These are phyloP conservation scores for Actinomortierella ambigua DNA, from an alignment of 371 early-diverging fungal genomes.

Conservation along the genomic window DNA sequence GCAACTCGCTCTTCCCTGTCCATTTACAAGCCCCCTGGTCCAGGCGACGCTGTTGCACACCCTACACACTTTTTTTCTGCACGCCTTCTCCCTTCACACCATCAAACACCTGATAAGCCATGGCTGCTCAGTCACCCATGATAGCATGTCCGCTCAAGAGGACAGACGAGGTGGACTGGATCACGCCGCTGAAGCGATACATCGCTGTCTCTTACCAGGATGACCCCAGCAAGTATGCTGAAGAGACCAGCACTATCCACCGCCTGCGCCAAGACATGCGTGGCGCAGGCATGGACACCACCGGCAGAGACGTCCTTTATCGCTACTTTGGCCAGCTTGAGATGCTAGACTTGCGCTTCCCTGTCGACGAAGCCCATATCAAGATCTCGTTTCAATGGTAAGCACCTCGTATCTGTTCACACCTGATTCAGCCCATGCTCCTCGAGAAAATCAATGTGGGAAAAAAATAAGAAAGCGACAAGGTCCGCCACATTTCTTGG, in stretches of 20 bases:
- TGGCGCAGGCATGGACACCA: slow-evolving; percentile 90
- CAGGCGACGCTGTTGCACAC: too few species aligned
- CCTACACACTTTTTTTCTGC: too few species aligned
- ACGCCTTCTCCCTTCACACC: not conserved
- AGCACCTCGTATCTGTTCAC: slow-evolving; percentile 4
- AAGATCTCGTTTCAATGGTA: slow-evolving; percentile 91
- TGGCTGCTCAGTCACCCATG: slow-evolving; percentile 47
- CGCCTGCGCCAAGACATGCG: slow-evolving; percentile 94
- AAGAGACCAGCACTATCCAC: slow-evolving; percentile 84
- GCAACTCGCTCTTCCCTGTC: too few species aligned
- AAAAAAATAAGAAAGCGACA: slow-evolving; percentile 10
- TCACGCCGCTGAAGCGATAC: slow-evolving; percentile 78
- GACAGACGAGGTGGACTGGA: slow-evolving; percentile 92
- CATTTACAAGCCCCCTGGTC: too few species aligned
- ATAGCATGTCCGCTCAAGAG: slow-evolving; percentile 69
- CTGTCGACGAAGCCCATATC: slow-evolving; percentile 88
- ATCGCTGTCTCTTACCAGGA: slow-evolving; percentile 88
- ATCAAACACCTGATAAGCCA: not conserved
- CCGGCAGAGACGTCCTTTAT: slow-evolving; percentile 91
- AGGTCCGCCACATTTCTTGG: slow-evolving; percentile 15
- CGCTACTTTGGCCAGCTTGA: slow-evolving; percentile 97
- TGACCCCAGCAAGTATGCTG: slow-evolving; percentile 87
- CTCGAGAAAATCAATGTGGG: not conserved
- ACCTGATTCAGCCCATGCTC: not conserved
- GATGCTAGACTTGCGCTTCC: slow-evolving; percentile 91